Percentiles rank a stretch among this genome's conserved stretches.
Evolutionary conservation across 768 basidiomycete genomes (phyloP).

Genomic region (Lyophyllum atratum): DNA sequence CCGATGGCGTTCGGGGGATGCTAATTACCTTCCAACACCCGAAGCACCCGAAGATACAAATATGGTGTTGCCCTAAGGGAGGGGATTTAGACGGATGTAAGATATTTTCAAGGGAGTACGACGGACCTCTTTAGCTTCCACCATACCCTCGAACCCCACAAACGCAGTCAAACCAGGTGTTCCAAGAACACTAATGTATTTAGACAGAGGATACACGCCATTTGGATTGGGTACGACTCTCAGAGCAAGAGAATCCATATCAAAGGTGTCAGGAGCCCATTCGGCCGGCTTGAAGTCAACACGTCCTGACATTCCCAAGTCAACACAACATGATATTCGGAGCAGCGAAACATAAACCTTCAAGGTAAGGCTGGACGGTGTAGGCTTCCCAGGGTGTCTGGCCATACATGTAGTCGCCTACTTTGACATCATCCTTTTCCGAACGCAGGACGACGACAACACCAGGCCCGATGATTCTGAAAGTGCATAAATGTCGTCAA

Average conservation of each 20-base stretch:
- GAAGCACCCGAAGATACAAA: constrained; percentile 31
- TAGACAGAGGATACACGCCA: neutral
- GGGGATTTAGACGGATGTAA: neutral
- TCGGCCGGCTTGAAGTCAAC: constrained; percentile 8
- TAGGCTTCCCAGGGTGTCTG: constrained; percentile 19
- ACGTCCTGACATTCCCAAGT: constrained; percentile 17
- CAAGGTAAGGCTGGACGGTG: constrained; percentile 11
- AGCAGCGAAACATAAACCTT: neutral
- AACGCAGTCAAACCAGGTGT: constrained; percentile 31
- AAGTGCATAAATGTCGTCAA: neutral
- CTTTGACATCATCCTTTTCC: constrained; percentile 24
- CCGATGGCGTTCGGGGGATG: neutral
- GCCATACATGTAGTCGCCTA: constrained; percentile 35
- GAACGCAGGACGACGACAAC: constrained; percentile 37
- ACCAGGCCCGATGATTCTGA: constrained; percentile 30
- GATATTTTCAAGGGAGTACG: neutral
- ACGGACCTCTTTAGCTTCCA: constrained; percentile 32
- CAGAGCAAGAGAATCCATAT: constrained; percentile 17
- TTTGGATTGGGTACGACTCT: constrained; percentile 13
- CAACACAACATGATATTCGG: neutral
- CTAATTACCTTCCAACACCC: constrained; percentile 31
- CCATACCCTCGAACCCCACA: constrained; percentile 29
- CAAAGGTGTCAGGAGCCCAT: constrained; percentile 15
- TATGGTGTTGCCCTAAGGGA: constrained; percentile 23
- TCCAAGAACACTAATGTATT: constrained; percentile 9